Conservation (phyloP, 1,284 basidiomycete genomes). For the Termitomyces sp. region DNA sequence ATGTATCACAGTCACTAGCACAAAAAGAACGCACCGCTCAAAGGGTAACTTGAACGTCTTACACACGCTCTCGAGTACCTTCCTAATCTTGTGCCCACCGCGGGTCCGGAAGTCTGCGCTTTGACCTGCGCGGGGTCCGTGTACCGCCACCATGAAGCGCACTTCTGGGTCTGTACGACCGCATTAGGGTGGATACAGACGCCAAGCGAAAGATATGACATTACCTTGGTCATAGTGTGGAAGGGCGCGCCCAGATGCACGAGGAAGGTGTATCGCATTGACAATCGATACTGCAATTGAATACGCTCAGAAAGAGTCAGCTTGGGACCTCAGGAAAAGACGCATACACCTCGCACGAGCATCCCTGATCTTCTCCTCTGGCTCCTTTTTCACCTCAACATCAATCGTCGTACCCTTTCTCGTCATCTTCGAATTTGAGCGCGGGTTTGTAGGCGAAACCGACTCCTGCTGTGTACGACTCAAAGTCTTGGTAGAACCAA, state of each 20-base stretch:
- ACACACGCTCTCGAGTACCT: conserved; percentile 38
- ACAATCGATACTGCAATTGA: conserved; percentile 3
- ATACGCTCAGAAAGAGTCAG: neutral
- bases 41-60: conserved; percentile 35
- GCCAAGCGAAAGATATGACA: neutral
- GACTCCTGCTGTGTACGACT: neutral
- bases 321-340: neutral
- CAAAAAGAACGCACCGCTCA: conserved; percentile 22
- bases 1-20: neutral
- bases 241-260: conserved; percentile 2
- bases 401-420: neutral
- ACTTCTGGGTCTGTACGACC: conserved; percentile 7
- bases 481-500: neutral
- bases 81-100: conserved; percentile 34
- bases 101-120: conserved; percentile 40
- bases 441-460: neutral
- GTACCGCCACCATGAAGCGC: conserved; percentile 33
- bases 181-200: neutral
- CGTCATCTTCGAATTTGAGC: neutral
- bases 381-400: neutral
- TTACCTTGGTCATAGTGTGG: neutral
- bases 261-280: neutral
- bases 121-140: conserved; percentile 21
- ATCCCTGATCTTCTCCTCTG: neutral
- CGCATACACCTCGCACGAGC: conserved; percentile 6